A percentile compares a stretch with the other conserved stretches of the same genome.
phyloP scores from a whole-genome alignment of 805 yeast genomes.

The Vanderwaltozyma tropicalis region DNA sequence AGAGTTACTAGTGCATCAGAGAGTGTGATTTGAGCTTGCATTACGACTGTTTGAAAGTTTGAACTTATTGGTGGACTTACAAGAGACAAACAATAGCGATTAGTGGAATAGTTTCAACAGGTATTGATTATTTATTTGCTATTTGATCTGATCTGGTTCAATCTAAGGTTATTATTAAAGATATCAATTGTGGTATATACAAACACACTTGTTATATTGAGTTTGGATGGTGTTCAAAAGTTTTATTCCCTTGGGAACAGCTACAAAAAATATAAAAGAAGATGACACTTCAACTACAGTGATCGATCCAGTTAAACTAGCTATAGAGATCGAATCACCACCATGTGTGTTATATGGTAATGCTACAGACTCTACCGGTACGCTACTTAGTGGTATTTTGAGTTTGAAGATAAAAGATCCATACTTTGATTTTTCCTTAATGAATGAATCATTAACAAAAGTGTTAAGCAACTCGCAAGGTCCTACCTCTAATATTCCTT shows the following conservation, averaged over 20 bases:
- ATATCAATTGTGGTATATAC: too few relatives aligned
- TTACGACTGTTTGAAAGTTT: too few relatives aligned
- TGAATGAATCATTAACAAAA: slow-evolving; percentile 9
- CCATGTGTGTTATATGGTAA: slow-evolving; percentile 81
- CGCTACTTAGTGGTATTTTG: slow-evolving; percentile 72
- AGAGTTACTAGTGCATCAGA: too few relatives aligned
- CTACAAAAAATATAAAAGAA: neutral
- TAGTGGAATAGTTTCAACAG: too few relatives aligned
- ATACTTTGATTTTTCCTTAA: slow-evolving; percentile 6
- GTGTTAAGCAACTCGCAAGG: slow-evolving; percentile 7
- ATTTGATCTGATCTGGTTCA: too few relatives aligned
- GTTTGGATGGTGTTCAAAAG: slow-evolving; percentile 1
- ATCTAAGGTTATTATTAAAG: too few relatives aligned
- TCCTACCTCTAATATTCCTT: too few relatives aligned
- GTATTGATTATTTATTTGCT: too few relatives aligned
- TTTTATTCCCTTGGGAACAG: slow-evolving; percentile 1
- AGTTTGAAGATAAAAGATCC: slow-evolving; percentile 42
- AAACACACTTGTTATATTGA: too few relatives aligned
- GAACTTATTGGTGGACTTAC: too few relatives aligned
- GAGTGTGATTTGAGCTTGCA: too few relatives aligned
- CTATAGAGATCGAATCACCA: slow-evolving; percentile 74
- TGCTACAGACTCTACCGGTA: slow-evolving; percentile 72
- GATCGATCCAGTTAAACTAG: slow-evolving; percentile 34
- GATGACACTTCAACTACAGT: neutral
- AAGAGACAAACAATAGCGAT: too few relatives aligned